Base-by-base conservation (phyloP, 108 stramenopile genomes). In the Nannochloropsis salina region DNA sequence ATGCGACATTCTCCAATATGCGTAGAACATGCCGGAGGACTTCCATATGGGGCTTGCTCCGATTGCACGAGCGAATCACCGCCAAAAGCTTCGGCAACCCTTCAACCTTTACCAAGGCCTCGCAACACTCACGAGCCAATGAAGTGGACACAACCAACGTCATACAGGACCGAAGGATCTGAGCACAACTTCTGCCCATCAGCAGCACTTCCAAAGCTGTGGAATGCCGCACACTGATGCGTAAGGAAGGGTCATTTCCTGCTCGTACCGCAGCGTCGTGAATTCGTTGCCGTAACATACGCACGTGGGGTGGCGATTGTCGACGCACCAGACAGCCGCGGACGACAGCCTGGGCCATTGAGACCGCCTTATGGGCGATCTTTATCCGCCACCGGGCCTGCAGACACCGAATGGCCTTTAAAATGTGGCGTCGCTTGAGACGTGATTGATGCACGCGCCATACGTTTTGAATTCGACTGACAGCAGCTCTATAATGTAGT, bases 61-160 rank as follows among this genome's bases (percentile, higher is more conserved):
- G 82, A 9, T 82, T 82, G 44, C 82, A 82, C 42, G 82, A 82
- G 20, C 82, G 82, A 45, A 82, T 82, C 3, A 82, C 42, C 20
- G 82, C 44, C 42, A 82, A 21, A 15, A 82, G 44, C 8, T 44
- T 45, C 44, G 42, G 42, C 42, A 45, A 15, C 44, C 44, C 82
- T 44, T 43, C 8, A 15, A 45, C 42, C 44, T 44, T 20, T 21
- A 82, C 82, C 42, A 82, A 21, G 44, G 42, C 44, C 82, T 82
- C 44, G 21, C 82, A 82, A 21, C 82, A 82, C 82, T 44, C 82
- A n/a, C 44, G 82, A 43, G 82, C 42, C 9, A 44, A 9, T 15
- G 42, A 45, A n/a, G 82, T 82, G 82, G 82, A 82, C 44, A 45
- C 44, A 5, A 44, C 82, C 20, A 82, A 21, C 18, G 82, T 82